A percentile compares a stretch with the other conserved stretches of the same genome.
These are phyloP conservation scores for Fusarium sp. DNA, from an alignment of 2,329 filamentous ascomycete species.

Conservation along the genomic window DNA sequence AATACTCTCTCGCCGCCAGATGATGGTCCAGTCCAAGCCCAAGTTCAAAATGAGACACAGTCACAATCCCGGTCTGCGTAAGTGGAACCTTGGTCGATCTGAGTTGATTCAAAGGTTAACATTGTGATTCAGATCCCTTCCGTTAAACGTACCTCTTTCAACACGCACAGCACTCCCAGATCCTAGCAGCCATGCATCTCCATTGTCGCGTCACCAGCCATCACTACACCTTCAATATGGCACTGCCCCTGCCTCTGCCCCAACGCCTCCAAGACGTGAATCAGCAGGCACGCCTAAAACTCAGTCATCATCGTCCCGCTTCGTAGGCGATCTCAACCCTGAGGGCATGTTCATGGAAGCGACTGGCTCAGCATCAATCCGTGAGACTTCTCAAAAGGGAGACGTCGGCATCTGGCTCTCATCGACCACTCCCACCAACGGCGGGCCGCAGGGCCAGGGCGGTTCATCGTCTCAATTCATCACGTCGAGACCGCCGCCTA, in stretches of 20 bases:
- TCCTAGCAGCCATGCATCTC: slow-evolving; percentile 21
- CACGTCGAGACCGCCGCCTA: slow-evolving; percentile 53
- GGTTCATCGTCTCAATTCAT: slow-evolving; percentile 53
- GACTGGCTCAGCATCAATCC: slow-evolving; percentile 53
- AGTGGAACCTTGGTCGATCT: slow-evolving; percentile 34
- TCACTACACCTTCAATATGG: slow-evolving; percentile 25
- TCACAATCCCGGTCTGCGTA: slow-evolving; percentile 50
- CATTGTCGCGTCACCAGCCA: background rate
- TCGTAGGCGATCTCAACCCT: slow-evolving; percentile 70
- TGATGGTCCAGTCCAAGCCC: background rate
- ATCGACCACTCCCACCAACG: slow-evolving; percentile 31
- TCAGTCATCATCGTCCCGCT: slow-evolving; percentile 57
- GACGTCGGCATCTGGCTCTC: slow-evolving; percentile 69
- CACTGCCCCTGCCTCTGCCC: slow-evolving; percentile 4
- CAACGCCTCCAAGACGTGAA: slow-evolving; percentile 22
- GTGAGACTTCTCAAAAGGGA: slow-evolving; percentile 59
- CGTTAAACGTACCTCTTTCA: slow-evolving; percentile 11
- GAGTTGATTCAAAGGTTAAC: background rate
- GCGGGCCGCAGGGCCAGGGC: slow-evolving; percentile 16
- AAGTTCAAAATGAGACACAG: slow-evolving; percentile 39
- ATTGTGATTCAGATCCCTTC: slow-evolving; percentile 23
- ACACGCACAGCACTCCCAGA: slow-evolving; percentile 17
- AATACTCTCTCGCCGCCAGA: slow-evolving; percentile 9
- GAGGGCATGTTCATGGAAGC: slow-evolving; percentile 71
- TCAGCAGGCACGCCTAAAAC: slow-evolving; percentile 42